Evolutionary conservation across 306 rosid species (phyloP), one percentile per base, ranked within the genome.

Genomic region (cucumber (Cucumis sativus)): DNA sequence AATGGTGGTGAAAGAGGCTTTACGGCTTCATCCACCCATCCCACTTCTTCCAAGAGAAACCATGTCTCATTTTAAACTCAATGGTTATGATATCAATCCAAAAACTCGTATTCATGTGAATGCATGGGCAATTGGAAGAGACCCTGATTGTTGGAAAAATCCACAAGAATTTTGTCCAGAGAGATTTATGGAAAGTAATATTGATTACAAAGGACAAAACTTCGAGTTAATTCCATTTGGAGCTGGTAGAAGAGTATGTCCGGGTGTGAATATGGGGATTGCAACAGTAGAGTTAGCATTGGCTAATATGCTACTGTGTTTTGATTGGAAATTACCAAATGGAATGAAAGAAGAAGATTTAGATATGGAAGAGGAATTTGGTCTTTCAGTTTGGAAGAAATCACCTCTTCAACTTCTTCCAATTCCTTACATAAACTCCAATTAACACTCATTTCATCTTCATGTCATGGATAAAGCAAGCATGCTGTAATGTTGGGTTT

Each of bases 61-160:
- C 78, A 76, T 39, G 0, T 73, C 74, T 0, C 55, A 18, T 35
- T 80, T 79, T 1, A 67, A 84, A 45, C 0, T 82, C 0, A 59
- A 40, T 13, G 86, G 83, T 7, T 88, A 88, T 2, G 77, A 71
- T 0, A 81, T 88, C 62, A 79, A 81, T 0, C 33, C 75, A 9
- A 40, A 75, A 47, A 35, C 87, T 33, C 35, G 2, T 6, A 41
- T 86, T 30, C 28, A 49, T 6, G 51, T 84, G 1, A 86, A 88
- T 30, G 33, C 9, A 8, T 84, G 88, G 91, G 78, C 85, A 25
- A 86, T 84, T 17, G 84, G 62, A 21, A 59, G 80, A 37, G 84
- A 76, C 12, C 71, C 80, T 4, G 20, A 55, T n/a, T 16, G 16
- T 6, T 82, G 84, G 84, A 66, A 63, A 3, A 62, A 25, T 5